Evolutionary conservation across 129 eudicot genomes (phyloP).

Genomic region (Kitagawia praeruptora): DNA sequence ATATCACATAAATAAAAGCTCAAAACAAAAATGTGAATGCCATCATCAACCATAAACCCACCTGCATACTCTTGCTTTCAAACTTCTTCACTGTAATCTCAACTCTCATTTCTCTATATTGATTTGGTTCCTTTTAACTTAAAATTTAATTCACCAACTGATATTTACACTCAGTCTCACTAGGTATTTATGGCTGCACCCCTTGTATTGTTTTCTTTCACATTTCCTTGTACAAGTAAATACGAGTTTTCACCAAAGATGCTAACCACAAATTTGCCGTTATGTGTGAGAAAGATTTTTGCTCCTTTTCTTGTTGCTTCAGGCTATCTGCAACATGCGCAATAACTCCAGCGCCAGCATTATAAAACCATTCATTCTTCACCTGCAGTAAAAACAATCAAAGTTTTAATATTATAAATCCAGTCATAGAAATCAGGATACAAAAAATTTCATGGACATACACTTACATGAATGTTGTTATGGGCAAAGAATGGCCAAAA

Average conservation of each 20-base stretch:
- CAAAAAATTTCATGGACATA: neutral
- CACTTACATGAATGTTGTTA: slow-evolving; percentile 75
- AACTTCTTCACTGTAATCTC: no score
- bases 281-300: slow-evolving; percentile 39
- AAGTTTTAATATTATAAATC: neutral
- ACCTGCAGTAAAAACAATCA: slow-evolving; percentile 32
- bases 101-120: no score
- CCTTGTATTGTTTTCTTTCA: neutral
- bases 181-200: neutral
- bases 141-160: no score
- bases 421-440: neutral
- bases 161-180: neutral
- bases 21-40: no score
- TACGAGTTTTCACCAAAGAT: neutral
- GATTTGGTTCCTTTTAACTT: neutral
- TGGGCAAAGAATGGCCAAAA: slow-evolving; percentile 96
- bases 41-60: no score
- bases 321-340: slow-evolving; percentile 87
- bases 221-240: neutral
- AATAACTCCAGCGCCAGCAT: slow-evolving; percentile 91
- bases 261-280: slow-evolving; percentile 50
- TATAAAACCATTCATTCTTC: slow-evolving; percentile 88
- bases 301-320: slow-evolving; percentile 75
- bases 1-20: no score
- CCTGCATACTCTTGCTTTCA: no score